A percentile compares a stretch with the other conserved stretches of the same genome.
phyloP scores from a whole-genome alignment of 352 stramenopile species.

The Hyaloperonospora arabidopsidis region DNA sequence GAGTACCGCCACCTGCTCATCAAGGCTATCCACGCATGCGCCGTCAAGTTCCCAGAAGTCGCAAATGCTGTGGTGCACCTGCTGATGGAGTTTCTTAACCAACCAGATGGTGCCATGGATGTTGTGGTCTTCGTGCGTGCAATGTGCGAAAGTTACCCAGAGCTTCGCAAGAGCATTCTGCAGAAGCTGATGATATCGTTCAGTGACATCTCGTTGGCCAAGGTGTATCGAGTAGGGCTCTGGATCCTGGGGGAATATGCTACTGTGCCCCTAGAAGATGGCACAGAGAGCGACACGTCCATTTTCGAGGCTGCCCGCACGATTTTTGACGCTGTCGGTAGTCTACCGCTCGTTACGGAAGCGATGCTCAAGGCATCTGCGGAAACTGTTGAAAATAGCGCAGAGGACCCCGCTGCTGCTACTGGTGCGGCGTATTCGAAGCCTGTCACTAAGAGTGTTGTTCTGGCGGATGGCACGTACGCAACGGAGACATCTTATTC shows the following conservation, averaged over 20 bases:
- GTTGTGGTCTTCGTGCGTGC: slow-evolving; percentile 98
- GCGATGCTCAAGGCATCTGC: slow-evolving; percentile 43
- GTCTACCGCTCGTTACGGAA: slow-evolving; percentile 59
- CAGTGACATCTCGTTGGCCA: slow-evolving; percentile 88
- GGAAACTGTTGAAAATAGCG: slow-evolving; percentile 15
- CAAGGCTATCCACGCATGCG: slow-evolving; percentile 95
- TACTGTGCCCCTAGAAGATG: slow-evolving; percentile 32
- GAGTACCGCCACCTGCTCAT: slow-evolving; percentile 98
- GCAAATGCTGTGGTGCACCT: slow-evolving; percentile 96
- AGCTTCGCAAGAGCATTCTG: slow-evolving; percentile 88
- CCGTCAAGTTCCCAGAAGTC: slow-evolving; percentile 96
- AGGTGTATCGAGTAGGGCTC: slow-evolving; percentile 95
- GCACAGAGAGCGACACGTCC: slow-evolving; percentile 56
- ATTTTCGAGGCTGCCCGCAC: slow-evolving; percentile 67
- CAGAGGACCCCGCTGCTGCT: slow-evolving; percentile 18
- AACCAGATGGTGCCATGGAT: slow-evolving; percentile 93
- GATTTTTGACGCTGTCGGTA: slow-evolving; percentile 86
- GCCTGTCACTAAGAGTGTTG: slow-evolving; percentile 94
- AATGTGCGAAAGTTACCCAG: slow-evolving; percentile 95
- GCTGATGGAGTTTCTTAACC: slow-evolving; percentile 98
- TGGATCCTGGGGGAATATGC: slow-evolving; percentile 96
- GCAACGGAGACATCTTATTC: slow-evolving; percentile 94
- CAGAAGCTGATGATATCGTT: slow-evolving; percentile 93
- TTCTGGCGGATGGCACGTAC: slow-evolving; percentile 98
- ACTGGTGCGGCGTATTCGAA: slow-evolving; percentile 72